Evolutionary conservation across 768 basidiomycete genomes (phyloP).

Genomic region (Lactifluus subvellereus): DNA sequence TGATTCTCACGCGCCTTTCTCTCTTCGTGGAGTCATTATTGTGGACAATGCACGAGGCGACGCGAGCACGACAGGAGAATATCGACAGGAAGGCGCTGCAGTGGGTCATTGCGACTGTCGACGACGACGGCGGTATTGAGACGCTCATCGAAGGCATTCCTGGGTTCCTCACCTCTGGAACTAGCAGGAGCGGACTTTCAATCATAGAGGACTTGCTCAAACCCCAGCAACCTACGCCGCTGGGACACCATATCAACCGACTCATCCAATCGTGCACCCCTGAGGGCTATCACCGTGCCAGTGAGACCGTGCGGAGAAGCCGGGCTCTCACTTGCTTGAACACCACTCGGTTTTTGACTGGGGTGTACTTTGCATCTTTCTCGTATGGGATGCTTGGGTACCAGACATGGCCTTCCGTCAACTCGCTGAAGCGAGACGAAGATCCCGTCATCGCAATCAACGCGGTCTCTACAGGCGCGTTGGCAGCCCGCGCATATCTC

Average conservation of each 20-base stretch:
- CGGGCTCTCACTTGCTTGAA: constrained; percentile 1
- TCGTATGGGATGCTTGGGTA: neutral
- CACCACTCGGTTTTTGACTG: neutral
- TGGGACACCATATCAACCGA: neutral
- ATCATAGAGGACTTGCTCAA: neutral
- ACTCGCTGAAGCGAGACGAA: constrained; percentile 7
- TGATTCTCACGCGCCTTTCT: neutral
- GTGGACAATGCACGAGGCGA: constrained; percentile 8
- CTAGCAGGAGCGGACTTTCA: neutral
- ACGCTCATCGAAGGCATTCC: constrained; percentile 14
- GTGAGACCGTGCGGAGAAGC: neutral
- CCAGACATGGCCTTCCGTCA: constrained; percentile 4
- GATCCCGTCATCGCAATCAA: constrained; percentile 5
- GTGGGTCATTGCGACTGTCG: constrained; percentile 5
- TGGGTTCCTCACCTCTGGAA: neutral
- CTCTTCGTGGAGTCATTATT: neutral
- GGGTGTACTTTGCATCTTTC: neutral
- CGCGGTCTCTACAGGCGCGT: neutral
- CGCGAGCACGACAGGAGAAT: neutral
- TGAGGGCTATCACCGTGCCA: neutral
- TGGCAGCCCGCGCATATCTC: constrained; percentile 2
- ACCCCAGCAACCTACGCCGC: neutral
- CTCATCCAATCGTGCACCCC: constrained; percentile 3
- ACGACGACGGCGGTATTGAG: constrained; percentile 12
- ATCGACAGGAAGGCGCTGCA: constrained; percentile 7